Evolutionary conservation across 805 yeast genomes (phyloP).

Genomic region (Wickerhamomyces canadensis): DNA sequence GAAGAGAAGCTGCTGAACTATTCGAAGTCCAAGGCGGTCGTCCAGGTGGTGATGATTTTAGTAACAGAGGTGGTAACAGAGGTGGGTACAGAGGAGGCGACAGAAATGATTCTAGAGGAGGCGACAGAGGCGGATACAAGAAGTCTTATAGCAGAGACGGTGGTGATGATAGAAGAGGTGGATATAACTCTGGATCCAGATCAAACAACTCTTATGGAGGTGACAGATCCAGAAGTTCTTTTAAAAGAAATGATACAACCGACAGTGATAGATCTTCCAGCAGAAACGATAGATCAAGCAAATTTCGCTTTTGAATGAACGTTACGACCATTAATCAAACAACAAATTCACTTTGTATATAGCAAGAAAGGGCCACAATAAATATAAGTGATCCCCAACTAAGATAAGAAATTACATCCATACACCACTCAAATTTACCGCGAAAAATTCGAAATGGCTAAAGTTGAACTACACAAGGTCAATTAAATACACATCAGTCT

Average conservation of each 20-base stretch:
- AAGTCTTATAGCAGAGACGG: neutral
- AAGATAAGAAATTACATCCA: no score
- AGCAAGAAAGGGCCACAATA: no score
- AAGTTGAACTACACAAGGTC: no score
- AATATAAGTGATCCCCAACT: no score
- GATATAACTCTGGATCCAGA: neutral
- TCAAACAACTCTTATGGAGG: neutral
- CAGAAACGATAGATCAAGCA: neutral
- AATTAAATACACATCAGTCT: no score
- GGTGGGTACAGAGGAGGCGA: constrained; percentile 8
- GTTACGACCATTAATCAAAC: no score
- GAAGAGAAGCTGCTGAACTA: constrained; percentile 15
- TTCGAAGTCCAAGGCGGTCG: constrained; percentile 25
- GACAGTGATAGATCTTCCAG: neutral
- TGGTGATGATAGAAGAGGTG: neutral
- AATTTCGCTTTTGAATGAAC: neutral
- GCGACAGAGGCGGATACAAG: constrained; percentile 3
- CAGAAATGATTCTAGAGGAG: constrained; percentile 9
- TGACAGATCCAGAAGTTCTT: neutral
- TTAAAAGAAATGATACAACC: neutral
- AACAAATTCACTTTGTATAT: neutral
- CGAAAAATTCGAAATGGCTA: no score
- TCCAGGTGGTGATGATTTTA: constrained; percentile 1
- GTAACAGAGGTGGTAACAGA: constrained; percentile 10
- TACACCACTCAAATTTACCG: no score